Evolutionary conservation across 2,329 filamentous ascomycete genomes (phyloP).

Genomic region (Fusarium nisikadoi): DNA sequence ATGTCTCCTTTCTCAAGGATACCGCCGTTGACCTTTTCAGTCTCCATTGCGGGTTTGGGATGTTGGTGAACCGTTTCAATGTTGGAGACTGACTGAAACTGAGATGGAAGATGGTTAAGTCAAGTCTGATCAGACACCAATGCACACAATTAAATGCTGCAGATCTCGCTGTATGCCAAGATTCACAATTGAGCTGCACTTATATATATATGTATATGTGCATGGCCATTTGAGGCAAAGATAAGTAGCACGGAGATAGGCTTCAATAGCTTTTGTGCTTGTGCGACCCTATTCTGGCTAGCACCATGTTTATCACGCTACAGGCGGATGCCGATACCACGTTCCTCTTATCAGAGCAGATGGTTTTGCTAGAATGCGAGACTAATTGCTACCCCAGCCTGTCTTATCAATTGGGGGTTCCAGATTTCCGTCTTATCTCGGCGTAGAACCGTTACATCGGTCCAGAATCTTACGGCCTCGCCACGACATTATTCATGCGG

Average conservation of each 20-base stretch:
- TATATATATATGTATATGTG: slow-evolving; percentile 2
- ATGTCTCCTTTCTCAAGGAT: slow-evolving; percentile 12
- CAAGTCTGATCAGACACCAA: fast-evolving
- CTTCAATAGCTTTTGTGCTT: background rate
- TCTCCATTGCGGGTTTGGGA: background rate
- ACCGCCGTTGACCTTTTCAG: slow-evolving; percentile 11
- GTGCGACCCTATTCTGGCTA: slow-evolving; percentile 20
- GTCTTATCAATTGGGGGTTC: slow-evolving; percentile 29
- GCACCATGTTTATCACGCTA: slow-evolving; percentile 14
- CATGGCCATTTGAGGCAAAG: background rate
- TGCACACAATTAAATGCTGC: background rate
- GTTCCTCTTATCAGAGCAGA: slow-evolving; percentile 1
- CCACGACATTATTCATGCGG: background rate
- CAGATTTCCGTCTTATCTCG: slow-evolving; percentile 10
- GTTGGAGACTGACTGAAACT: too few relatives aligned
- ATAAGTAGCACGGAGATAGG: background rate
- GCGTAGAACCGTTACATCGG: slow-evolving; percentile 12
- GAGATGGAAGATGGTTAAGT: background rate
- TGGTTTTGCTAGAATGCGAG: background rate
- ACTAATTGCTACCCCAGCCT: slow-evolving; percentile 8
- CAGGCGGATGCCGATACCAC: background rate
- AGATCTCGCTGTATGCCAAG: fast-evolving
- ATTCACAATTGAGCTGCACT: too few relatives aligned
- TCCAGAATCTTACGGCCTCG: background rate
- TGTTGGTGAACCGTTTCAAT: too few relatives aligned